phyloP scores from a whole-genome alignment of 768 basidiomycete species.

The Polyporus arcularius region DNA sequence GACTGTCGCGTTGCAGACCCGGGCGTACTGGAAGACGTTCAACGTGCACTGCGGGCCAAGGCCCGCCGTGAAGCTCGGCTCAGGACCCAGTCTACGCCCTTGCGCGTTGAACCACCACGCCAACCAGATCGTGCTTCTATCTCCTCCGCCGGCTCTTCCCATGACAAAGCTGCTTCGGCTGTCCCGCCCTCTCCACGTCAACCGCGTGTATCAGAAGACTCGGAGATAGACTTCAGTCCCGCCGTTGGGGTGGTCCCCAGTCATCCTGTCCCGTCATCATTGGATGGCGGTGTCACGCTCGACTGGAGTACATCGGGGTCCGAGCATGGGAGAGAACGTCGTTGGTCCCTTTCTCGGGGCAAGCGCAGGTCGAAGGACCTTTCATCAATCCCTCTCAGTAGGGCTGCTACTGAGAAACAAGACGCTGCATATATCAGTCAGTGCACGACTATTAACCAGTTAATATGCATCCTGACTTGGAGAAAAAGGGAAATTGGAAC shows the following conservation, averaged over 20 bases:
- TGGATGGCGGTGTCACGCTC: slow-evolving; percentile 67
- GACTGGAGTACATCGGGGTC: slow-evolving; percentile 68
- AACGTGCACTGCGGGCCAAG: slow-evolving; percentile 72
- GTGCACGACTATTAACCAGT: slow-evolving; percentile 3
- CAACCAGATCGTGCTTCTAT: slow-evolving; percentile 31
- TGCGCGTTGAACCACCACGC: slow-evolving; percentile 23
- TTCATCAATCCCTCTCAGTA: slow-evolving; percentile 45
- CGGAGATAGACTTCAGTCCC: slow-evolving; percentile 72
- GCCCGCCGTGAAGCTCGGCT: slow-evolving; percentile 72
- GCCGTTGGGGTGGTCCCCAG: slow-evolving; percentile 47
- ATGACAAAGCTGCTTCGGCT: slow-evolving; percentile 12
- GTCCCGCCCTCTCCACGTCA: slow-evolving; percentile 4
- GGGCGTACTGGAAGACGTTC: slow-evolving; percentile 78
- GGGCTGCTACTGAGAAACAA: slow-evolving; percentile 55
- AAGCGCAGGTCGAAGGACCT: slow-evolving; percentile 65
- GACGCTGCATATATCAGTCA: slow-evolving; percentile 59
- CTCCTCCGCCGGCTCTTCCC: slow-evolving; percentile 34
- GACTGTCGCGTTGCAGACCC: slow-evolving; percentile 52
- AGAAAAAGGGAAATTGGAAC: slow-evolving; percentile 55
- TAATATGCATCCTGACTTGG: neutral
- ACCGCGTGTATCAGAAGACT: slow-evolving; percentile 23
- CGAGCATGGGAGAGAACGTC: slow-evolving; percentile 63
- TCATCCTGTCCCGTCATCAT: slow-evolving; percentile 72
- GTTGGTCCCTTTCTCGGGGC: slow-evolving; percentile 59
- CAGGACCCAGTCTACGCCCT: slow-evolving; percentile 28